Evolutionary conservation across 768 basidiomycete species (phyloP), one percentile per base, ranked within the genome.

Genomic region (Amanita jacksonii): DNA sequence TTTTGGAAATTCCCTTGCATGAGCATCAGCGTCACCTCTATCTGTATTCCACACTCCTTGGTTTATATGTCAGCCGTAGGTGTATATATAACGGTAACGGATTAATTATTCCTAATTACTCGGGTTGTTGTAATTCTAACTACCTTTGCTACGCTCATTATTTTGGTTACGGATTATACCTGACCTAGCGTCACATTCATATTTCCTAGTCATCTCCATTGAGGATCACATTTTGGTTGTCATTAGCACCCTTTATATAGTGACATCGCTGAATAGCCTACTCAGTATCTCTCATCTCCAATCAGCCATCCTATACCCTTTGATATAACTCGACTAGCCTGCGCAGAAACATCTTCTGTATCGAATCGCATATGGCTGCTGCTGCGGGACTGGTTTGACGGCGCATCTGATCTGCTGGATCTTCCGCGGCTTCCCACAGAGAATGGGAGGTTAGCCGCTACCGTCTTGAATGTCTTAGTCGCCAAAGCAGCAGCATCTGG

Each of bases 251-350:
- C 39, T n/a, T 31, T 38, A 31, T 23, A 22, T 28, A 36, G 8
- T 36, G n/a, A 6, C 36, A 28, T 5, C 31, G 22, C 12, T 16
- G 28, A 34, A 37, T 20, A 45, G 38, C 32, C 13, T 49, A 9
- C n/a, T 44, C 56, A 57, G 49, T 52, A 51, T 52, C 64, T 58
- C 38, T 79, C 82, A 9, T 80, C 85, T 32, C 94, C 94, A 46
- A 98, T 80, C 22, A 98, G 69, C 94, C 94, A 98, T 22, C 93
- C 93, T 41, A 98, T 88, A 6, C 94, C 94, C 55, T 84, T 83
- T 28, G 88, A 85, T 32, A 98, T 61, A 3, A 79, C 88, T 24
- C 81, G 73, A 38, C 79, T 77, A 2, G 89, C 89, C 53, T 83
- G 80, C n/a, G 74, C 60, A 15, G 81, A 77, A 32, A 85, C 79